A percentile compares a stretch with the other conserved stretches of the same genome.
Evolutionary conservation across 2,329 filamentous ascomycete genomes (phyloP).

Genomic region (Cladosporium sp.): DNA sequence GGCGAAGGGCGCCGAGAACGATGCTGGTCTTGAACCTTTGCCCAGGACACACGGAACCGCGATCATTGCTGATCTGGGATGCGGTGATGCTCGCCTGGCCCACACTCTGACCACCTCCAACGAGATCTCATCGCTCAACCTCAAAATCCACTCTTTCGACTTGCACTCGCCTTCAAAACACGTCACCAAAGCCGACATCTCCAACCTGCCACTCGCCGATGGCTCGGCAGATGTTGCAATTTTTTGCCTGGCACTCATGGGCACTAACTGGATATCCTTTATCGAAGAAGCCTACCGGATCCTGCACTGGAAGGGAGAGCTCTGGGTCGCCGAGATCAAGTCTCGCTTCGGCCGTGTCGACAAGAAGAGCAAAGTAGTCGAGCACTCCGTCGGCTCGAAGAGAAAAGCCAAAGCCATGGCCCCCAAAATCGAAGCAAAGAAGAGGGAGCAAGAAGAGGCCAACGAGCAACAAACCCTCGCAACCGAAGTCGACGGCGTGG

Average conservation of each 20-base stretch:
- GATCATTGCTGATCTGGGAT: conserved; percentile 86
- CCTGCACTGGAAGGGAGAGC: conserved; percentile 87
- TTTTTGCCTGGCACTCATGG: conserved; percentile 97
- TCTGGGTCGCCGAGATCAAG: conserved; percentile 98
- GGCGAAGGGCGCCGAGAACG: conserved; percentile 36
- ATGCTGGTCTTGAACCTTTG: conserved; percentile 45
- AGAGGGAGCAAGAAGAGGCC: conserved; percentile 48
- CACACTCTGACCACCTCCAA: conserved; percentile 54
- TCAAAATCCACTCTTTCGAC: conserved; percentile 81
- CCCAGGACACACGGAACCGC: conserved; percentile 68
- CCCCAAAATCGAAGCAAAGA: conserved; percentile 39
- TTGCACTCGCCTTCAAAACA: conserved; percentile 70
- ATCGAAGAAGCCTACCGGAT: conserved; percentile 93
- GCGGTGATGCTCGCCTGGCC: conserved; percentile 82
- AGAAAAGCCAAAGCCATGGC: conserved; percentile 39
- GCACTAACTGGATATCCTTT: conserved; percentile 96
- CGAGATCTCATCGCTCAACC: conserved; percentile 60
- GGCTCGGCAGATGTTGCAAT: conserved; percentile 79
- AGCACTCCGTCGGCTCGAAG: conserved; percentile 67
- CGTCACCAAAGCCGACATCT: conserved; percentile 85
- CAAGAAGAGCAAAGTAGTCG: conserved; percentile 47
- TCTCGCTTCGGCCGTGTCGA: conserved; percentile 69
- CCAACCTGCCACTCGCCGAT: conserved; percentile 70
- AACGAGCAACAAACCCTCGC: conserved; percentile 57
- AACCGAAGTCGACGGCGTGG: conserved; percentile 61